Evolutionary conservation across 2,329 filamentous ascomycete species (phyloP).

Genomic region (Thyridium curvatum): DNA sequence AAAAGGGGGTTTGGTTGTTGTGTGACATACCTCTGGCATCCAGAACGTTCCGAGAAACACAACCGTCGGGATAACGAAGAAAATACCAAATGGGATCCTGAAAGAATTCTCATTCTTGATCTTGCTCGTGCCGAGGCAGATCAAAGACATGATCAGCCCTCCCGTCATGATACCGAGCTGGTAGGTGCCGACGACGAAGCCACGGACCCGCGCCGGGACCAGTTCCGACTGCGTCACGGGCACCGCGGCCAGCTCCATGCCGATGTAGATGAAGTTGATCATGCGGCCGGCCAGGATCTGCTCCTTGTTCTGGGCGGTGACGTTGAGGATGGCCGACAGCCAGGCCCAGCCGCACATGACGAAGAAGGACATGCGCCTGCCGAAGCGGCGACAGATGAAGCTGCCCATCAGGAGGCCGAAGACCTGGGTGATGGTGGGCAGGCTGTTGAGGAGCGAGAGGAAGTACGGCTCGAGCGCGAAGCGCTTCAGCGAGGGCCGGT

Average conservation of each 20-base stretch:
- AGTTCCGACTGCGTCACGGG: conserved; percentile 28
- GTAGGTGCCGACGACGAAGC: conserved; percentile 26
- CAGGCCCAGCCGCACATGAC: conserved; percentile 27
- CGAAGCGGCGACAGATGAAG: conserved; percentile 19
- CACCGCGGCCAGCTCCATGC: conserved; percentile 30
- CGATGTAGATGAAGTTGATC: conserved; percentile 28
- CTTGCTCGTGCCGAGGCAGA: conserved; percentile 20
- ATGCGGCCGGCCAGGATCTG: conserved; percentile 28
- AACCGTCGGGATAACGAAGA: conserved; percentile 23
- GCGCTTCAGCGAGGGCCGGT: conserved; percentile 1
- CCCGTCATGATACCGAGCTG: conserved; percentile 21
- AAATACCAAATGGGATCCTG: conserved; percentile 25
- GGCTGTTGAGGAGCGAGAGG: conserved; percentile 27
- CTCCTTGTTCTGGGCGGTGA: conserved; percentile 20
- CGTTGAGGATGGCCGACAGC: conserved; percentile 19
- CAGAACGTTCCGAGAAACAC: conserved; percentile 18
- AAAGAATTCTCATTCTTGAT: conserved; percentile 21
- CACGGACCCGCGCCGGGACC: conserved; percentile 19
- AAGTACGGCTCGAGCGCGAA: conserved; percentile 21
- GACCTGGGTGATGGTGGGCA: conserved; percentile 4
- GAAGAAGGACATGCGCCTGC: conserved; percentile 27
- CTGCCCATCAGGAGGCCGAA: conserved; percentile 17
- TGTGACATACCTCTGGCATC: conserved; percentile 15
- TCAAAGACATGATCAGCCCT: conserved; percentile 12
- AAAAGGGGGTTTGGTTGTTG: too few relatives aligned